Evolutionary conservation across 1,139 yeast genomes (phyloP).

Genomic region (Zygosaccharomyces sapae): DNA sequence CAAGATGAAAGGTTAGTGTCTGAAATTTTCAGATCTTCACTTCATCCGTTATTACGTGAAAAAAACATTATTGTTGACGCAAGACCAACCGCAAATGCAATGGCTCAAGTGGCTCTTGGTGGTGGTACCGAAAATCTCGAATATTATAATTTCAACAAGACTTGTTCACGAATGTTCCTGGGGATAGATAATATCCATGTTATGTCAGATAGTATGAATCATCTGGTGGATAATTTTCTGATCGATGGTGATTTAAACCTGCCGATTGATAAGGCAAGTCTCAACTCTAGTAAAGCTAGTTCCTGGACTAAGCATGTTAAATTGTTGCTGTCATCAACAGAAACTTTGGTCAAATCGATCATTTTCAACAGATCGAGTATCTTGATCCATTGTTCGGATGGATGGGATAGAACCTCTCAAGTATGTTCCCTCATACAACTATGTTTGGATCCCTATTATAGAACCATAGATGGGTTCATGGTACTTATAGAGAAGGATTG

Average conservation of each 20-base stretch:
- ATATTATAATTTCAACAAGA: constrained; percentile 50
- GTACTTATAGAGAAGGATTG: constrained; percentile 87
- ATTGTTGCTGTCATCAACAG: constrained; percentile 70
- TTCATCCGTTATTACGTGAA: constrained; percentile 28
- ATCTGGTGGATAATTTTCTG: constrained; percentile 57
- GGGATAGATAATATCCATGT: constrained; percentile 95
- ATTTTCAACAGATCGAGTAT: constrained; percentile 80
- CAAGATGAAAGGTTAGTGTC: constrained; percentile 83
- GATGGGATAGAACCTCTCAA: constrained; percentile 97
- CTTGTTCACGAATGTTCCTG: constrained; percentile 65
- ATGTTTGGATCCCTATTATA: constrained; percentile 83
- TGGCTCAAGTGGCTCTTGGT: constrained; percentile 95
- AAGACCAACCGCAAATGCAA: constrained; percentile 87
- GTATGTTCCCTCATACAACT: constrained; percentile 78
- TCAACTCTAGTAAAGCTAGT: constrained; percentile 48
- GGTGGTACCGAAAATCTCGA: constrained; percentile 96
- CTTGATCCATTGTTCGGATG: constrained; percentile 91
- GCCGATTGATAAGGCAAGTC: constrained; percentile 42
- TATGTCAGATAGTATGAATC: constrained; percentile 77
- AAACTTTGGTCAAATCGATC: constrained; percentile 70
- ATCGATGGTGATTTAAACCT: constrained; percentile 57
- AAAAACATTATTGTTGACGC: constrained; percentile 82
- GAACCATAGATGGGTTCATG: constrained; percentile 85
- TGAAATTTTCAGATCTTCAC: constrained; percentile 53
- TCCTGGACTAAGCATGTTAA: constrained; percentile 78